Evolutionary conservation across 192 early-diverging fungal species (phyloP), one percentile per base, ranked within the genome.

Genomic region (Gonapodya sp.): DNA sequence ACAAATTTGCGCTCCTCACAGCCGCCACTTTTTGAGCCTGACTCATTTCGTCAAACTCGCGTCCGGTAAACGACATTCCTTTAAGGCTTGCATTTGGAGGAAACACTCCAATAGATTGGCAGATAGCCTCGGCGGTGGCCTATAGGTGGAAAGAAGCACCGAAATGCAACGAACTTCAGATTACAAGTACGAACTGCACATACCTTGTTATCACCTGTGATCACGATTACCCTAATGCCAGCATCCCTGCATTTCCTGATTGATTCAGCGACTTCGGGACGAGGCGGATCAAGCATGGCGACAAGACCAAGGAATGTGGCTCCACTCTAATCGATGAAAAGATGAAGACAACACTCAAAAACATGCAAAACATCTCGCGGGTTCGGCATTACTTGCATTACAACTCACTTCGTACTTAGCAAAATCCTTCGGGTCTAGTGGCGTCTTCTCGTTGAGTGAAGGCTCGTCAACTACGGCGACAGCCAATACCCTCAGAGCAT

Each of bases 231-330:
- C 72, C 96, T 92, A 81, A 99, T 98, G 78, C 98, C 98, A 34
- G 98, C 98, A 73, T 91, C 92, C 36, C 91, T 87, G 86, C 98
- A 99, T 81, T 93, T 92, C 74, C 83, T 84, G 84, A 99, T 96
- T 30, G 96, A 92, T 31, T 84, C 89, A 74, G 85, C 85, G 35
- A 98, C 96, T 85, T 98, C 96, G 14, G 96, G 92, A 18, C 98
- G 90, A 34, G 98, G 98, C 73, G 98, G 98, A 83, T 99, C 98
- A 84, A 95, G 90, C 96, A 99, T 98, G 82, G 93, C 98, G 73
- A 94, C 93, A 24, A 98, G 85, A 31, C 98, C 98, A 64, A 97
- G 87, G 89, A 99, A 98, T 18, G 92, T 94, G 94, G 34, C 46
- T 64, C 46, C 46, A 24, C 46, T 64, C 46, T 64, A 24, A 16